Base-by-base conservation (phyloP, 371 early-diverging fungal genomes). In the Apophysomyces trapeziformis region DNA sequence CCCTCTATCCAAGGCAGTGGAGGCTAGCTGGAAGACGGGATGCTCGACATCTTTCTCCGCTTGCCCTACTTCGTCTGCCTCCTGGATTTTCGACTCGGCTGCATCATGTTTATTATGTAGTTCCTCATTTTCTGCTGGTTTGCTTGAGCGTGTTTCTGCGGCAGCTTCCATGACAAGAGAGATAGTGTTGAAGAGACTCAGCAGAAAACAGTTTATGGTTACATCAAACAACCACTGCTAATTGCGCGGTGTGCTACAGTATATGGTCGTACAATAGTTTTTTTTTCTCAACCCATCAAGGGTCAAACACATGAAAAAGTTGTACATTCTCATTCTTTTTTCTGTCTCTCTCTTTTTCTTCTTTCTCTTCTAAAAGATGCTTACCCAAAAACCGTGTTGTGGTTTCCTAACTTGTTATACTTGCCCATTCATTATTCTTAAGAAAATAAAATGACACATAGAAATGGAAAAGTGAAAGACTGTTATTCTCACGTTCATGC, bases 11-110 rank as follows among this genome's bases (percentile, higher is more conserved):
- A 65, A 57, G 2, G 69, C 65, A 9, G 65, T 65, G 1, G 59
- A 61, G n/a, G 68, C 70, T 1, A 70, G 60, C 4, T 61, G 63
- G 9, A 70, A 36, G 8, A 66, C 58, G 16, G 70, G 70, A 66
- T 70, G 66, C 38, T 39, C 43, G 9, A 32, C 63, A 18, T 70
- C 66, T 21, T 70, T 39, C 37, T 56, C 61, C 38, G 57, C 45
- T 38, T 14, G 32, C 7, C 9, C 8, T 2, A 36, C 37, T 36
- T 44, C 32, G 18, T 32, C 21, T n/a, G 12, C 57, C 39, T 64
- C 39, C 47, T 50, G 54, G 32, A n/a, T 21, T 50, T 7, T 21
- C 21, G 21, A 7, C 21, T 50, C 32, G 21, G 54, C 2, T 5
- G 1, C 21, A 50, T 50, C 32, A 18, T n/a, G 16, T 4, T 3